phyloP scores from a whole-genome alignment of 176 grass and related monocot genomes.

The Tillandsia leiboldiana region DNA sequence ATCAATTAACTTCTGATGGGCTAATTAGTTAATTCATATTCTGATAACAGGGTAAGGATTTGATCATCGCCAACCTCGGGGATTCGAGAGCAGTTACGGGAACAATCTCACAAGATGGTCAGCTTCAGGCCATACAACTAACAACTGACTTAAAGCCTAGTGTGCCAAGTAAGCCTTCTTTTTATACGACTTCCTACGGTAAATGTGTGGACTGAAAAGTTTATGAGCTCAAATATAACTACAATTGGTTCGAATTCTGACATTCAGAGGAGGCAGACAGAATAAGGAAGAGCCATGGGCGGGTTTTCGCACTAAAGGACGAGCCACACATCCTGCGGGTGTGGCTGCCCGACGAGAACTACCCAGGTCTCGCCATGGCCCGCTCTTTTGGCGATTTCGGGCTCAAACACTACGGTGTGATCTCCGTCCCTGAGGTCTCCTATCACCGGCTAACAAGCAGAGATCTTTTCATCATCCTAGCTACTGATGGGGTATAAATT shows the following conservation, averaged over 20 bases:
- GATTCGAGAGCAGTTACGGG: slow-evolving; percentile 80
- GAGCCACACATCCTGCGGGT: slow-evolving; percentile 56
- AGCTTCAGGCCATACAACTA: slow-evolving; percentile 59
- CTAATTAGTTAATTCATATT: neutral
- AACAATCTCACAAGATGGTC: slow-evolving; percentile 39
- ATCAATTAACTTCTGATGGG: too few species aligned
- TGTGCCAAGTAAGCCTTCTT: slow-evolving; percentile 24
- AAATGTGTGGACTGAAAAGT: neutral
- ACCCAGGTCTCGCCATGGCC: slow-evolving; percentile 71
- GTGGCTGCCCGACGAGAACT: slow-evolving; percentile 69
- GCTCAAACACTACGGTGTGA: slow-evolving; percentile 67
- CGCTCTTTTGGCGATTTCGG: slow-evolving; percentile 63
- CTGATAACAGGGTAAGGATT: slow-evolving; percentile 41
- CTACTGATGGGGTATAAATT: slow-evolving; percentile 52
- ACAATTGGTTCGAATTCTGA: neutral
- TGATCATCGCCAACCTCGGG: slow-evolving; percentile 82
- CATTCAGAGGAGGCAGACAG: slow-evolving; percentile 69
- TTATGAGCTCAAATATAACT: slow-evolving; percentile 1
- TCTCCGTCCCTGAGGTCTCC: slow-evolving; percentile 53
- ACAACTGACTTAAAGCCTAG: slow-evolving; percentile 75
- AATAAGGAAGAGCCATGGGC: slow-evolving; percentile 52
- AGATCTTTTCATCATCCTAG: slow-evolving; percentile 72
- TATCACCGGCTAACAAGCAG: slow-evolving; percentile 27
- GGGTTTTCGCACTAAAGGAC: slow-evolving; percentile 59
- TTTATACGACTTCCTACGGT: neutral